Evolutionary conservation across 106 monocot genomes (phyloP).

Genomic region (Apostasia shenzhenica): DNA sequence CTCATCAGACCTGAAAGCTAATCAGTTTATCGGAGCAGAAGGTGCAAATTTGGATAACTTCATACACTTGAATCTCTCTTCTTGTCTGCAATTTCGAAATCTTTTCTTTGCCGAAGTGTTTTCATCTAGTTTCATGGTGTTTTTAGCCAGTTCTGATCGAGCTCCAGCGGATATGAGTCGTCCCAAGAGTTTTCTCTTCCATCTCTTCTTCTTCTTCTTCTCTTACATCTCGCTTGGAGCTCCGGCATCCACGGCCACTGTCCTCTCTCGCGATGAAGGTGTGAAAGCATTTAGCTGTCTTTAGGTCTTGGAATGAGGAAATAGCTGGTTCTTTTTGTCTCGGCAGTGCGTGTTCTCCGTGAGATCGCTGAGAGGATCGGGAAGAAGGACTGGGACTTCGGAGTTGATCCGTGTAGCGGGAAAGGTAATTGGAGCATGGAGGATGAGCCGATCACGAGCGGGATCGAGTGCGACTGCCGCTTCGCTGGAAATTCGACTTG

Average conservation of each 20-base stretch:
- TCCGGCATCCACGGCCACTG: background rate
- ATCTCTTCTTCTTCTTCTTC: background rate
- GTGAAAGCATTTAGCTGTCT: background rate
- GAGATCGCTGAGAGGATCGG: conserved; percentile 36
- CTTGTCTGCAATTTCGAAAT: no score
- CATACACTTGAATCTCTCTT: no score
- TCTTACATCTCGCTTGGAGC: background rate
- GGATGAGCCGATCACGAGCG: conserved; percentile 12
- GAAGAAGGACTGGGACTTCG: conserved; percentile 55
- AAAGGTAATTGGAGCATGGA: conserved; percentile 31
- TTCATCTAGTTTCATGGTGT: no score
- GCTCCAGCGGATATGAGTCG: background rate
- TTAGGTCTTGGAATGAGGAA: background rate
- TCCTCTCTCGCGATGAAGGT: conserved; percentile 1
- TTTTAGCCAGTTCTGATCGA: background rate
- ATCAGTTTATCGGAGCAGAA: no score
- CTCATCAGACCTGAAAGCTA: no score
- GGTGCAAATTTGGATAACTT: no score
- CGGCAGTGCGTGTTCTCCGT: conserved; percentile 33
- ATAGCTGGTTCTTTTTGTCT: background rate
- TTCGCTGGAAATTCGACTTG: conserved; percentile 26
- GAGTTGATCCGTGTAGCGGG: conserved; percentile 55
- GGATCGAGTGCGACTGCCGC: conserved; percentile 43
- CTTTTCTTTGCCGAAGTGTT: no score
- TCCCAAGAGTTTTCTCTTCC: background rate